Base-by-base conservation (phyloP, 805 yeast genomes). In the Saccharomycopsis amapae region DNA sequence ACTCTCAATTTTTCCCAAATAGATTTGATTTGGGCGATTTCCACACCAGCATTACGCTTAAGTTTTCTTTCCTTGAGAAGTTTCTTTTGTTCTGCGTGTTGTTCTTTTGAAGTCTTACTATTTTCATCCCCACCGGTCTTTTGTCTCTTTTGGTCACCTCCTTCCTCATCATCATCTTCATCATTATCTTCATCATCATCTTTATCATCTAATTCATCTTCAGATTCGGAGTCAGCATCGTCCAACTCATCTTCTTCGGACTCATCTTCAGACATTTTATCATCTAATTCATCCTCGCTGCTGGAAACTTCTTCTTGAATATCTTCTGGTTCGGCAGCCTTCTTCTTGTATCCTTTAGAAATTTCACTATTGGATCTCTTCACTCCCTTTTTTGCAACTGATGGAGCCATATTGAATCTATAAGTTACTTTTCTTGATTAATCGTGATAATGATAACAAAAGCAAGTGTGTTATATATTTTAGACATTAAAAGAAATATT, bases 1-100 rank as follows among this genome's bases (percentile, higher is more conserved):
- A 84, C 90, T 65, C 97, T 78, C 57, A 90, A 70, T 62, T 76
- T 79, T 69, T 89, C 97, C 98, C 98, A 90, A 36, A 90, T 62
- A 26, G 74, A 70, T 63, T 90, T 90, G 64, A 90, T 87, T 54
- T 78, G 75, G 62, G 85, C 87, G 42, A 90, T 88, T 64, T 83
- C 85, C 31, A 67, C 66, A 57, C 97, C 97, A n/a, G 93, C 75
- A 60, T 83, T 85, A 68, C 96, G 79, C 60, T 80, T 78, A 53
- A 86, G 68, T 64, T 89, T 90, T 66, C 98, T 79, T 61, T 89
- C 96, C 48, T 78, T 76, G 32, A 83, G 70, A 32, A 81, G 60
- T 57, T 79, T 79, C 62, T 81, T 81, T 65, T 90, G 96, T 61
- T 86, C 96, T 24, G 80, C 80, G 60, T 86, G 94, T 55, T 76